Base-by-base conservation (phyloP, 192 early-diverging fungal species). In the Umbelopsis sp. region DNA sequence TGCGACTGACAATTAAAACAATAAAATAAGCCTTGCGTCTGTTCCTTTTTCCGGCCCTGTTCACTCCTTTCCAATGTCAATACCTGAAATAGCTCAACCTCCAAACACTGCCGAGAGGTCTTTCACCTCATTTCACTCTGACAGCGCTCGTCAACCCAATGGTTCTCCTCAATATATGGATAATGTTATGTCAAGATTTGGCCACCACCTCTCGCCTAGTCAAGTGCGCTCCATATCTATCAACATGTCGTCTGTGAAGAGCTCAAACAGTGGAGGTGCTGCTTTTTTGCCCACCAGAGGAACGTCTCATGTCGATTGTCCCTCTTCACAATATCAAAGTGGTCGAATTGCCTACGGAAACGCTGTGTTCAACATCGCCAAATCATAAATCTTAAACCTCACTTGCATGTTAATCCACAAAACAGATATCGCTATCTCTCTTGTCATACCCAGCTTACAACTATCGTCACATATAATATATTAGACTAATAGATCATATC, bases 121-220 rank as follows among this genome's bases (percentile, higher is more conserved):
- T 1, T 41, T 41, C 37, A 41, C 37, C 6, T 41, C 55, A 18
- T 61, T 30, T 11, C 33, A 27, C 11, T 16, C 13, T 35, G 3
- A 11, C 18, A 35, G 3, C 13, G 55, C 27, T 15, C 55, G 27
- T 27, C 55, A 25, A 35, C 33, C 55, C 30, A 61, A 61, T n/a
- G 27, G 27, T 35, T 61, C 55, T 12, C 55, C 55, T 27, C 55
- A 61, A n/a, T 61, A 61, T 13, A 61, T 61, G 55, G 55, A 61
- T n/a, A 61, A 61, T 13, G 55, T 61, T 35, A 33, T 61, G 55
- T 61, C 55, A 33, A 61, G 55, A 30, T 61, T 61, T 18, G 55
- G 55, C 13, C 55, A 61, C 55, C 55, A 61, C 30, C 55, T 61
- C 18, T 61, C 55, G 10, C 55, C 55, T 35, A 61, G n/a, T 16